Evolutionary conservation across 306 rosid species (phyloP), one percentile per base, ranked within the genome.

Genomic region (Pachyrhizus erosus): DNA sequence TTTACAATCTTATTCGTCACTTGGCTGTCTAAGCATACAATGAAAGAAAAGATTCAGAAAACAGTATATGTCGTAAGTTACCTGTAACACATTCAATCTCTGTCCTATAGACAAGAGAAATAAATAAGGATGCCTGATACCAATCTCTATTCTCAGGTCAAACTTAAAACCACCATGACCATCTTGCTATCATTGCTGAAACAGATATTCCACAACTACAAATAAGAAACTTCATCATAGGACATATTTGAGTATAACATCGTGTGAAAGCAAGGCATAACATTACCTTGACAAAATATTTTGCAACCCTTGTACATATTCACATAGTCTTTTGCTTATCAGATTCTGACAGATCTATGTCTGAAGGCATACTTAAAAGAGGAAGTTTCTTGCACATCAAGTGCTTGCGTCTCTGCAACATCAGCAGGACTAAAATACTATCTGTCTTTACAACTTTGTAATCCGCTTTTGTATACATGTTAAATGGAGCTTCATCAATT

Each of bases 381-480:
- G 93, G 88, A 80, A 96, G 91, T 73, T 85, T 81, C 88, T 93
- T 96, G 87, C 89, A 75, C 99, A 96, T 91, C 88, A 96, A 89
- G 91, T 96, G 91, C 78, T 96, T 96, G 61, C 98, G 98, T 81
- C 96, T 89, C 90, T 93, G 99, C 90, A 96, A 86, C 84, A 79
- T 88, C 82, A 93, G 84, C 70, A 91, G 85, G 86, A 89, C 88
- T 60, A 93, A 83, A 72, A 96, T 55, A 86, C 78, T 91, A 86
- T 96, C 96, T 9, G 99, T 96, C 80, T 85, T 87, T 26, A 91
- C 87, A 76, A 92, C 20, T 76, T 79, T 48, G 85, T 96, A 96
- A 70, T 92, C 94, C 7, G 97, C 99, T 84, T 88, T 93, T 45
- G 82, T 80, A 79, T 93, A 93, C 99, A 96, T 96, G 83, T 85